phyloP scores from a whole-genome alignment of 768 basidiomycete species.

The Leccinum uliginosum region DNA sequence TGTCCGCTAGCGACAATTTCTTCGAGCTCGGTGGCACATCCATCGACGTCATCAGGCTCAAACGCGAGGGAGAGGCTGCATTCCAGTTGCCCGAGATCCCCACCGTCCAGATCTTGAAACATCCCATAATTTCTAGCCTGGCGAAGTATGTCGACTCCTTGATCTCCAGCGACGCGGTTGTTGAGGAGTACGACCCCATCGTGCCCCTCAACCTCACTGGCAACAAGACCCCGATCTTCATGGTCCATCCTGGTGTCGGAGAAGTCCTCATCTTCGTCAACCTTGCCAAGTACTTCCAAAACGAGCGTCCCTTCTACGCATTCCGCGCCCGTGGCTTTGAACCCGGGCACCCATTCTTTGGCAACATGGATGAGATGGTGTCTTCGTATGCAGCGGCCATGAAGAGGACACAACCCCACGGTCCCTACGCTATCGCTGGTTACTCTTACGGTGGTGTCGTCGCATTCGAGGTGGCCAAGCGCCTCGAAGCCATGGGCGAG shows the following conservation, averaged over 20 bases:
- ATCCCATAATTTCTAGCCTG: slow-evolving; percentile 27
- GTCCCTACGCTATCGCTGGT: neutral
- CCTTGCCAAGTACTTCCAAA: neutral
- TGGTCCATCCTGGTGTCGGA: neutral
- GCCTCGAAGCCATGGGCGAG: neutral
- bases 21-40: slow-evolving; percentile 26
- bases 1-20: slow-evolving; percentile 29
- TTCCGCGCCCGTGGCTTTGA: neutral
- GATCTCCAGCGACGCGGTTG: slow-evolving; percentile 10
- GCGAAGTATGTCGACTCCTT: slow-evolving; percentile 30
- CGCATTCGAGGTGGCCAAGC: neutral
- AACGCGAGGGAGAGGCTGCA: slow-evolving; percentile 23
- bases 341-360: neutral
- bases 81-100: slow-evolving; percentile 31
- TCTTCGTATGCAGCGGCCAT: neutral
- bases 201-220: neutral
- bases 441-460: neutral
- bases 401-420: neutral
- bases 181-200: neutral
- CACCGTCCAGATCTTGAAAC: slow-evolving; percentile 38
- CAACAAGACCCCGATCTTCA: neutral
- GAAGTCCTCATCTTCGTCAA: neutral
- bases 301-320: neutral
- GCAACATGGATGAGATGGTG: neutral
- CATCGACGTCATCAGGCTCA: slow-evolving; percentile 33